phyloP scores from a whole-genome alignment of 108 stramenopile genomes.

The Halocafeteria seosinensis region DNA sequence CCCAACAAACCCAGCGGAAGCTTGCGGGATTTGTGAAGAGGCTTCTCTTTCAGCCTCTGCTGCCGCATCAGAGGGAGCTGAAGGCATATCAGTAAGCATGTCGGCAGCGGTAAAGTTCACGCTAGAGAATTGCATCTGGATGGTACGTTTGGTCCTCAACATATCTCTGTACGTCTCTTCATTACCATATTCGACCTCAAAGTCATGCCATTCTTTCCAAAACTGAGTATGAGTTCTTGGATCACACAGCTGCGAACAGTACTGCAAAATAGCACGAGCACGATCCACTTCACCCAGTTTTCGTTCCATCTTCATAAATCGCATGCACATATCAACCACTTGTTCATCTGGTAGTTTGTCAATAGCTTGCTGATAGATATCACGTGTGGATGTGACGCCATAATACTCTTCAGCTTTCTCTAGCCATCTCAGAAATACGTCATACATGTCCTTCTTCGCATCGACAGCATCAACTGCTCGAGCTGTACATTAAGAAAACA shows the following conservation, averaged over 20 bases:
- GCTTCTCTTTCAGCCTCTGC: neutral
- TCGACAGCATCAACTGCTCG: constrained; percentile 65
- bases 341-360: constrained; percentile 43
- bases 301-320: constrained; percentile 76
- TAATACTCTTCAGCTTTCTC: constrained; percentile 65
- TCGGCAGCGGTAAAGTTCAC: neutral
- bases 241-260: constrained; percentile 87
- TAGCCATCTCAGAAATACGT: constrained; percentile 65
- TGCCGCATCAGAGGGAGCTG: neutral
- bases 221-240: constrained; percentile 51
- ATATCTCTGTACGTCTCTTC: constrained; percentile 94
- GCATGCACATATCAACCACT: constrained; percentile 61
- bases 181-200: constrained; percentile 86
- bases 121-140: constrained; percentile 62
- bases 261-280: constrained; percentile 61
- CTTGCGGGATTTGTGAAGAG: neutral
- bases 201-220: constrained; percentile 88
- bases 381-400: constrained; percentile 66
- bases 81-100: neutral
- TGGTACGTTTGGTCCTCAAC: constrained; percentile 73
- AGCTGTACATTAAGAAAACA: too few relatives aligned
- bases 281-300: constrained; percentile 78
- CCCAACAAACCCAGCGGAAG: neutral
- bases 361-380: constrained; percentile 76
- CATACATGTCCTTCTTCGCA: constrained; percentile 53